A percentile compares a stretch with the other conserved stretches of the same genome.
phyloP scores from a whole-genome alignment of 73 alveolate species.

The Paramecium octaurelia region DNA sequence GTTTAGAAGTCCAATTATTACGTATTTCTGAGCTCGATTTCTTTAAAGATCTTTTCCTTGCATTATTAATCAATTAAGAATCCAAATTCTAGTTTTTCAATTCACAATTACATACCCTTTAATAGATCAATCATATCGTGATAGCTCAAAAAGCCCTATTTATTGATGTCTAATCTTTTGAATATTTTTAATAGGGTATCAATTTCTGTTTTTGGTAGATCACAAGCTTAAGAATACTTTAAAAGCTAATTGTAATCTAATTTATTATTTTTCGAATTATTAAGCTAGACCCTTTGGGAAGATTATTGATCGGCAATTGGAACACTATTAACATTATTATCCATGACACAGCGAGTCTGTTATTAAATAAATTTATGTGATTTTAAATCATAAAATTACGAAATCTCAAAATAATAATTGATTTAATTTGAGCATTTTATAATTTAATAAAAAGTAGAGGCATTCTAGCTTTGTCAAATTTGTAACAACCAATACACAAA shows the following conservation, averaged over 20 bases:
- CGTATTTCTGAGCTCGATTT: conserved; percentile 10
- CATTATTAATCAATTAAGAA: neutral
- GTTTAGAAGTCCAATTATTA: conserved; percentile 6
- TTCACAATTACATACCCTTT: neutral
- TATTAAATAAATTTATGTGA: neutral
- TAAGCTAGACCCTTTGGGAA: neutral
- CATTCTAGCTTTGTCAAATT: too few relatives aligned
- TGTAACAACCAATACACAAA: too few relatives aligned
- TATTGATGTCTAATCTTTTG: neutral
- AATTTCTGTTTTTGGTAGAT: neutral
- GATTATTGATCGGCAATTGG: neutral
- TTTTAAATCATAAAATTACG: neutral
- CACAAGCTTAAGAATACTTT: conserved; percentile 12
- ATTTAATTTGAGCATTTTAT: neutral
- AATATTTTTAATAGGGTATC: neutral
- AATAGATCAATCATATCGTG: conserved; percentile 3
- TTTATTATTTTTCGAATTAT: neutral
- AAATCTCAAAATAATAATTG: neutral
- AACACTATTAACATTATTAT: neutral
- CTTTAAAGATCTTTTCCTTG: conserved; percentile 1
- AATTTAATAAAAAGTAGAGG: neutral
- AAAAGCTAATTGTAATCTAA: neutral
- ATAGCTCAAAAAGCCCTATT: neutral
- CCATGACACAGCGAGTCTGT: neutral
- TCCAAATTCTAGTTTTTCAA: neutral